Conservation (phyloP, 768 basidiomycete genomes). For the Rhodotorula paludigena region DNA sequence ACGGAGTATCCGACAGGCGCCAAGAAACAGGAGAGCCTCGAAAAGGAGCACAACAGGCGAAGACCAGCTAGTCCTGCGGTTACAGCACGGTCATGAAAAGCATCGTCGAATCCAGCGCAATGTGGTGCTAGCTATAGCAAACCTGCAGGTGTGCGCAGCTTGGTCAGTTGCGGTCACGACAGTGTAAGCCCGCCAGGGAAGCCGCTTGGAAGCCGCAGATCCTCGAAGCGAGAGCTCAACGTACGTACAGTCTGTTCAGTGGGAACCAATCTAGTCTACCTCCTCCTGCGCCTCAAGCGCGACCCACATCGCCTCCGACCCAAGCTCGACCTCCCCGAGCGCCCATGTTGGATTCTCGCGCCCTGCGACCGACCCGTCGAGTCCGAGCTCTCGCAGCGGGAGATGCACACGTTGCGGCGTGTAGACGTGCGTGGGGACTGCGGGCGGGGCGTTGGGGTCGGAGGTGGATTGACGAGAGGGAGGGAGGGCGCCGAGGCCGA, state of each 20-base stretch:
- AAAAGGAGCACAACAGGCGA: too few species aligned
- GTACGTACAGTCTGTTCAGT: not conserved
- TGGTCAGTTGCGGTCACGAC: too few species aligned
- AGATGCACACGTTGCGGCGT: slow-evolving; percentile 14
- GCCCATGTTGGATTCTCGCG: slow-evolving; percentile 7
- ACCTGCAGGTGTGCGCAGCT: too few species aligned
- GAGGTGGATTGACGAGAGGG: not conserved
- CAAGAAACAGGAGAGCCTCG: too few species aligned
- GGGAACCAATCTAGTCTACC: not conserved
- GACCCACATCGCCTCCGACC: slow-evolving; percentile 31
- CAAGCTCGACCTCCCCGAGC: slow-evolving; percentile 26
- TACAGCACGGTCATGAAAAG: too few species aligned
- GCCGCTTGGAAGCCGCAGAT: too few species aligned
- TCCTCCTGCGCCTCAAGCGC: not conserved
- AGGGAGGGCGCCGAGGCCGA: slow-evolving; percentile 17
- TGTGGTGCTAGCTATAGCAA: too few species aligned
- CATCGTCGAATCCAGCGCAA: too few species aligned
- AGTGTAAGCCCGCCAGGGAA: too few species aligned
- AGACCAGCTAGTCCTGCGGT: too few species aligned
- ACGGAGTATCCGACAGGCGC: too few species aligned
- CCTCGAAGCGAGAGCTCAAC: too few species aligned
- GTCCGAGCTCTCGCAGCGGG: slow-evolving; percentile 13
- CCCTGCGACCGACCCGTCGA: not conserved
- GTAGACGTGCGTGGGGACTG: slow-evolving; percentile 1
- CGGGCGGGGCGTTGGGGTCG: not conserved